A percentile compares a stretch with the other conserved stretches of the same genome.
Evolutionary conservation across 2,329 filamentous ascomycete genomes (phyloP).

Genomic region (Verruconis gallopava): DNA sequence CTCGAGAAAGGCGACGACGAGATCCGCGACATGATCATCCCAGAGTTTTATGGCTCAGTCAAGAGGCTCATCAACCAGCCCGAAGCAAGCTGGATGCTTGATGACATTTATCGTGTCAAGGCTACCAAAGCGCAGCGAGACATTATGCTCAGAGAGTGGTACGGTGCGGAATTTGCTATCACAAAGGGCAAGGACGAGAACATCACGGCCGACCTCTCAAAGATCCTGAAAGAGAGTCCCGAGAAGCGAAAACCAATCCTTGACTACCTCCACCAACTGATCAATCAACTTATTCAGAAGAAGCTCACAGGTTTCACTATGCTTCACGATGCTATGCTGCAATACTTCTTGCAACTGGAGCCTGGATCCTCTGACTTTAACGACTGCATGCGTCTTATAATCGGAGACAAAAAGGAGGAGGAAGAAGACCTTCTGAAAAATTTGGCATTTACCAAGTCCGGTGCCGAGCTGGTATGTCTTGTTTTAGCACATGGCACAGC

Average conservation of each 20-base stretch:
- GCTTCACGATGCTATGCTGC: constrained; percentile 94
- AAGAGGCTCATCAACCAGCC: constrained; percentile 89
- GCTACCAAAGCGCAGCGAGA: constrained; percentile 80
- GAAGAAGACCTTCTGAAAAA: constrained; percentile 80
- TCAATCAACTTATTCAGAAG: constrained; percentile 90
- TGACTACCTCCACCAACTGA: constrained; percentile 71
- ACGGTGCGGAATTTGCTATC: constrained; percentile 82
- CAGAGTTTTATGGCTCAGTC: constrained; percentile 90
- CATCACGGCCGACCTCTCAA: constrained; percentile 46
- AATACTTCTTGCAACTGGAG: constrained; percentile 78
- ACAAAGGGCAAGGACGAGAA: constrained; percentile 47
- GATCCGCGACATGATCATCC: constrained; percentile 76
- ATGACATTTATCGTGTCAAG: constrained; percentile 86
- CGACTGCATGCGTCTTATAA: constrained; percentile 81
- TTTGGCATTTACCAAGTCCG: constrained; percentile 86
- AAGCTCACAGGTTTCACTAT: constrained; percentile 95
- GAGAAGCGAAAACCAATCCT: constrained; percentile 82
- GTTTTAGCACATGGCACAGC: constrained; percentile 73
- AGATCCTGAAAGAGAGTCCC: constrained; percentile 62
- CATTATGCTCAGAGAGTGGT: constrained; percentile 83
- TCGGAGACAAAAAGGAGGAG: constrained; percentile 67
- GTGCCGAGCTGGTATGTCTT: constrained; percentile 67
- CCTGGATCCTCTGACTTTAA: constrained; percentile 67
- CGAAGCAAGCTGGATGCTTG: constrained; percentile 93
- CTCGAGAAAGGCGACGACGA: constrained; percentile 78